phyloP scores from a whole-genome alignment of 2,329 filamentous ascomycete genomes.

The Pseudogymnoascus sp. region DNA sequence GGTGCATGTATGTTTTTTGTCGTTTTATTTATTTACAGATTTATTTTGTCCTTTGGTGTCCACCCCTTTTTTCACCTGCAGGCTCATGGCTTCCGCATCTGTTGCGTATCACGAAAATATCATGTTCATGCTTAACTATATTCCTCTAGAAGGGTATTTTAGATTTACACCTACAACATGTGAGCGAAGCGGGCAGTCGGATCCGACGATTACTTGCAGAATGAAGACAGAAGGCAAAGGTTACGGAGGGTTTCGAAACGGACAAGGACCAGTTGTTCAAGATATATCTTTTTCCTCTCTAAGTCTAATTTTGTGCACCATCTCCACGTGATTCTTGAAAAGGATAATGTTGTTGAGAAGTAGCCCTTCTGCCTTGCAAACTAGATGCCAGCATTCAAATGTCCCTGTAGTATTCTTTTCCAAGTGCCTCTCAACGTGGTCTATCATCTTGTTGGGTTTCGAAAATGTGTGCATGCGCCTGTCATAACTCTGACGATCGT shows the following conservation, averaged over 20 bases:
- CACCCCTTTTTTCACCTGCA: no score
- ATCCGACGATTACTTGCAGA: neutral
- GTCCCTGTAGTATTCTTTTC: neutral
- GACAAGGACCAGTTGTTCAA: neutral
- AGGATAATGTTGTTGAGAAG: neutral
- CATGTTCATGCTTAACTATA: neutral
- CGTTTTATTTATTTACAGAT: no score
- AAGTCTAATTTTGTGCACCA: neutral
- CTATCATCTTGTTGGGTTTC: neutral
- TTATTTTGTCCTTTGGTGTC: no score
- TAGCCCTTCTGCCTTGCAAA: neutral
- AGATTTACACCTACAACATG: neutral
- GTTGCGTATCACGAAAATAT: no score
- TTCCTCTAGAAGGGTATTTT: neutral
- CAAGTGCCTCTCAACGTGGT: neutral
- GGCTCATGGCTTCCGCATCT: no score
- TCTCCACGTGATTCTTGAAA: neutral
- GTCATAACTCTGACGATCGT: neutral
- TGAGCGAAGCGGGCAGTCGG: no score
- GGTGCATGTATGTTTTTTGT: no score
- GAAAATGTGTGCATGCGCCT: neutral
- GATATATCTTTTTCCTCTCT: neutral
- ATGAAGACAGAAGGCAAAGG: neutral
- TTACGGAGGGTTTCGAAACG: neutral
- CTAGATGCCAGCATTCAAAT: neutral